Evolutionary conservation across 768 basidiomycete genomes (phyloP), one percentile per base, ranked within the genome.

Genomic region (Boletus speciosus): DNA sequence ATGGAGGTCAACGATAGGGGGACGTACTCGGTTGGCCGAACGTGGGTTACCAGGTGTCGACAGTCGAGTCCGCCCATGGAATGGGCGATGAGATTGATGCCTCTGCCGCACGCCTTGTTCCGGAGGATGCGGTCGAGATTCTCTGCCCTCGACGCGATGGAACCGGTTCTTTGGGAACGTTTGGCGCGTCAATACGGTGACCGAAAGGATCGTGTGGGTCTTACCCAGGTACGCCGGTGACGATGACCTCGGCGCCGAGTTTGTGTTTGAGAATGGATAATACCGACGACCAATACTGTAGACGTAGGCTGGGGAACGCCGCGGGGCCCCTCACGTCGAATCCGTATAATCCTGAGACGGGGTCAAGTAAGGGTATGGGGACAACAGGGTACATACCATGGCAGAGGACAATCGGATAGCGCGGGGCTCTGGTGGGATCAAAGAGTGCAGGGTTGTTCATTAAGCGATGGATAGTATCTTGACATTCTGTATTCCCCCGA

Each of bases 1-100:
- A 99, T 81, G 21, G 86, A 90, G 1, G 90, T 98, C 54, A 99
- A 74, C 7, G 92, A 94, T 31, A 93, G 71, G 1, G 97, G 94
- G 2, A 79, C 79, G 71, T 98, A 98, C 47, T 88, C 84, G 10
- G 73, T 78, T 0, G 96, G 93, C 58, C 82, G 81, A 61, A 95
- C 78, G 68, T 89, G 89, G 2, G 91, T 84, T 54, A 98, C 95
- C 16, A 99, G 77, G 67, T 98, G 85, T 47, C 97, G 82, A 65
- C 93, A 93, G 66, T 99, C 97, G 9, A 99, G 78, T 0, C 96
- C 96, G 19, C 96, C 96, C 97, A 99, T 99, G 7, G 93, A 95
- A 67, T 99, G 97, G 0, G 92, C 97, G 42, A 99, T 77, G 58
- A 99, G 85, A 68, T 99, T 99, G 63, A 98, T 73, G 9, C 88